Evolutionary conservation across 2,329 filamentous ascomycete genomes (phyloP), one percentile per base, ranked within the genome.

Genomic region (Trichoderma sp.): DNA sequence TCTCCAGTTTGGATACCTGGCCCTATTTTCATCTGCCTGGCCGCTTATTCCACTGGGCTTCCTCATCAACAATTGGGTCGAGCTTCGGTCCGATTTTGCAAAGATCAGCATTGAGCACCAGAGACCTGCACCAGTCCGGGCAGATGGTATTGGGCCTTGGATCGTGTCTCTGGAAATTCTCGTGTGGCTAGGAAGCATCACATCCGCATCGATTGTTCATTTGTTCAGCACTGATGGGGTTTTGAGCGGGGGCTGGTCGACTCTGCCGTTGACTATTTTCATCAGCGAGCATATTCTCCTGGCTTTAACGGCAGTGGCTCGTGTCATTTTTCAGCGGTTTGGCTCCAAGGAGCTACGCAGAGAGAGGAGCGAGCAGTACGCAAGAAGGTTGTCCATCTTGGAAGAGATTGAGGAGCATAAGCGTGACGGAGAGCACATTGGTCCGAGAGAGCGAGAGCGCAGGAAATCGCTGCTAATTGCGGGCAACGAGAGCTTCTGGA

Each of bases 91-190:
- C 3, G 93, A 95, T 79, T 93, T 94, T 63, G 89, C 93, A 83
- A 95, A 95, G 80, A 93, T 95, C 74, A 93, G 91, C 77, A 86
- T 91, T 29, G 92, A 95, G 80, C 93, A 93, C 85, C 91, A 92
- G 77, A 90, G 93, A 1, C 93, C 93, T 0, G 89, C 88, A 0
- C 93, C 93, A 0, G 89, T 89, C 77, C 91, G 93, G 6, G 88
- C 92, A 1, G 93, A 94, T 80, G 92, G 91, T 4, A 94, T 95
- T 77, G 93, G 93, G 0, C 93, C 93, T 0, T 95, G 92, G 89
- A 87, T 94, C 18, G 88, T 92, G 77, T 91, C 90, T 0, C 86
- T 95, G 14, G 89, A 90, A 65, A 91, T 94, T 77, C 85, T 95
- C 14, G 90, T 91, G 2, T 94, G 93, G 92, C 83, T 94, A 35